These are phyloP conservation scores for Globisporangium heterothallicum DNA, from an alignment of 352 stramenopile genomes.

Conservation along the genomic window DNA sequence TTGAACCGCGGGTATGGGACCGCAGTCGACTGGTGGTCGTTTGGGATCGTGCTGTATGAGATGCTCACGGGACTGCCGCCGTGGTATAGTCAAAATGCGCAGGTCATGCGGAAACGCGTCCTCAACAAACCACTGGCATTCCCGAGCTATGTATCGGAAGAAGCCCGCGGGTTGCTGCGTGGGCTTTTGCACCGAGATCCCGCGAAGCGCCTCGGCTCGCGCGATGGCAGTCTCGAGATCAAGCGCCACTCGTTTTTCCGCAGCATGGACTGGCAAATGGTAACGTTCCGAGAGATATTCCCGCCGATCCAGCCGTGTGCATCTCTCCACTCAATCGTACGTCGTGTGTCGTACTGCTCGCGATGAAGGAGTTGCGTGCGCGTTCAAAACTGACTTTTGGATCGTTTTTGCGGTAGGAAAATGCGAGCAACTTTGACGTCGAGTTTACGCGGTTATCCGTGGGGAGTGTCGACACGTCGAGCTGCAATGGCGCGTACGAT, in stretches of 20 bases:
- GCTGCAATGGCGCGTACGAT: conserved; percentile 26
- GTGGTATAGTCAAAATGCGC: conserved; percentile 66
- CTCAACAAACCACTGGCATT: conserved; percentile 49
- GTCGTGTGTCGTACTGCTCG: conserved; percentile 5
- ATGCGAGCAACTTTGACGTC: conserved; percentile 80
- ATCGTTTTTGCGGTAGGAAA: conserved; percentile 18
- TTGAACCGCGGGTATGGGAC: conserved; percentile 60
- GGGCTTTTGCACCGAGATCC: conserved; percentile 44
- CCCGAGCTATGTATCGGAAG: conserved; percentile 39
- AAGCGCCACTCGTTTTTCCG: conserved; percentile 62
- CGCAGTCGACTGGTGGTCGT: conserved; percentile 78
- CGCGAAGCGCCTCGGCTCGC: conserved; percentile 41
- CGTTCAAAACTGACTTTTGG: not conserved
- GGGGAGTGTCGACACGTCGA: conserved; percentile 30
- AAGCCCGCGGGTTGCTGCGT: conserved; percentile 47
- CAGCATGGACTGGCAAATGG: conserved; percentile 57
- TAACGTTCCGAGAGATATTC: conserved; percentile 49
- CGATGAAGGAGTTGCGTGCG: not conserved
- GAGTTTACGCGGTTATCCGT: conserved; percentile 78
- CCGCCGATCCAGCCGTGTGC: conserved; percentile 66
- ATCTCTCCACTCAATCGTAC: conserved; percentile 35
- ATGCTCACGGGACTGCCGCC: conserved; percentile 72
- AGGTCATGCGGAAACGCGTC: conserved; percentile 44
- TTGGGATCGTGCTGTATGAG: conserved; percentile 70
- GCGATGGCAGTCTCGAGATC: conserved; percentile 44